Evolutionary conservation across 768 basidiomycete species (phyloP).

Genomic region (Leccinellum rugosiceps): DNA sequence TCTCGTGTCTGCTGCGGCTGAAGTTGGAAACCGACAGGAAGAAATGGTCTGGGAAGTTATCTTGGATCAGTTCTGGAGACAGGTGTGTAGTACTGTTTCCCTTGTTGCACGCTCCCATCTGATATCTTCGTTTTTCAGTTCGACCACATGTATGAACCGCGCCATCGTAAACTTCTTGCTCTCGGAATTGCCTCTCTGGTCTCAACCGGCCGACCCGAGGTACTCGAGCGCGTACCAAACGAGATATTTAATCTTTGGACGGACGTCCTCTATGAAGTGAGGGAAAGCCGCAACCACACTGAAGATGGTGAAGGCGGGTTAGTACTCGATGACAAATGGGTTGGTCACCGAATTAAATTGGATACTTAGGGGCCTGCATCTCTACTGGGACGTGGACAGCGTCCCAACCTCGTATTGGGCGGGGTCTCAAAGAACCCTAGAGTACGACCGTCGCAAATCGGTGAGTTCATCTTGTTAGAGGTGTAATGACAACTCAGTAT

Average conservation of each 20-base stretch:
- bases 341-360: not conserved
- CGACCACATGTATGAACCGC: slow-evolving; percentile 86
- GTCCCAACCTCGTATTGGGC: slow-evolving; percentile 58
- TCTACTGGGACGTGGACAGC: slow-evolving; percentile 69
- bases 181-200: slow-evolving; percentile 79
- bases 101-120: not conserved
- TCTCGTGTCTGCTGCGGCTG: slow-evolving; percentile 63
- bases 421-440: slow-evolving; percentile 66
- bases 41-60: slow-evolving; percentile 58
- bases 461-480: slow-evolving; percentile 39
- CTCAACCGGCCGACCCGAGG: slow-evolving; percentile 68
- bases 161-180: slow-evolving; percentile 78
- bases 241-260: slow-evolving; percentile 88
- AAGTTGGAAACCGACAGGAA: slow-evolving; percentile 46
- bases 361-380: slow-evolving; percentile 37
- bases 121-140: slow-evolving; percentile 48
- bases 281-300: slow-evolving; percentile 53
- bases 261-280: slow-evolving; percentile 84
- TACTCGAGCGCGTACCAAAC: slow-evolving; percentile 64
- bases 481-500: slow-evolving; percentile 7
- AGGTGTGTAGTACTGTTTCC: slow-evolving; percentile 43
- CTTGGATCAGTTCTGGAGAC: slow-evolving; percentile 80
- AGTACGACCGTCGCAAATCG: slow-evolving; percentile 70
- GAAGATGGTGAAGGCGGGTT: slow-evolving; percentile 38
- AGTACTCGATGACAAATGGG: not conserved